These are phyloP conservation scores for Pistacia integerrima DNA, from an alignment of 345 rosid species.

Conservation along the genomic window DNA sequence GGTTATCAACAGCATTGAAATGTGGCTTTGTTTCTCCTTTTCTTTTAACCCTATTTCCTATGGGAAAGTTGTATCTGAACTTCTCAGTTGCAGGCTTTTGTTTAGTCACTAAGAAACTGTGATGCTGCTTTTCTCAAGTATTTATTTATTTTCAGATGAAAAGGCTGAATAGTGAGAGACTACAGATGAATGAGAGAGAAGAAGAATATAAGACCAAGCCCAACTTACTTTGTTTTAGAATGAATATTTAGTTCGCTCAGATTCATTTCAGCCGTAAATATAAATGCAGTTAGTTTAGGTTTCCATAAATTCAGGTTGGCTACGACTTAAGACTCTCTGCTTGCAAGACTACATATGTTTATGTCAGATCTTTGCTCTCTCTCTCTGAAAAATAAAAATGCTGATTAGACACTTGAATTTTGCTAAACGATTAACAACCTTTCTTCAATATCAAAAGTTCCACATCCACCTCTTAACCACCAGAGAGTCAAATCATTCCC, in stretches of 20 bases:
- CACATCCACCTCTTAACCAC: constrained; percentile 20
- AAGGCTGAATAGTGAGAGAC: not conserved
- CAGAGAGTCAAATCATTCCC: constrained; percentile 16
- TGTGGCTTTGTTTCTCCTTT: too few relatives aligned
- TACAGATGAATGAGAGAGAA: not conserved
- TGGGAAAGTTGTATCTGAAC: not conserved
- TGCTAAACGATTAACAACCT: constrained; percentile 20
- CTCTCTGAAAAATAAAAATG: constrained; percentile 13
- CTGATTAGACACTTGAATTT: constrained; percentile 19
- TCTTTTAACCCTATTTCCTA: too few relatives aligned
- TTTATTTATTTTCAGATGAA: not conserved
- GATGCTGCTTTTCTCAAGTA: not conserved
- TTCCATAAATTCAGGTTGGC: not conserved
- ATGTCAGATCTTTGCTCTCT: not conserved
- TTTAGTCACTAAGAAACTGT: not conserved
- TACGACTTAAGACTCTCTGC: not conserved
- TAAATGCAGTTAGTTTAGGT: not conserved
- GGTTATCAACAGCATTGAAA: too few relatives aligned
- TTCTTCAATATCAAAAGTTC: not conserved
- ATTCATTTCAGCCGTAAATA: not conserved
- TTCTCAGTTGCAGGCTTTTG: not conserved
- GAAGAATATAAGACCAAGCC: not conserved
- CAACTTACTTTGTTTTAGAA: not conserved
- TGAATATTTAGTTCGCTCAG: not conserved
- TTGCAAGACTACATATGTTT: not conserved